Evolutionary conservation across 2,329 filamentous ascomycete species (phyloP), one percentile per base, ranked within the genome.

Genomic region (Aspergillus nomiae): DNA sequence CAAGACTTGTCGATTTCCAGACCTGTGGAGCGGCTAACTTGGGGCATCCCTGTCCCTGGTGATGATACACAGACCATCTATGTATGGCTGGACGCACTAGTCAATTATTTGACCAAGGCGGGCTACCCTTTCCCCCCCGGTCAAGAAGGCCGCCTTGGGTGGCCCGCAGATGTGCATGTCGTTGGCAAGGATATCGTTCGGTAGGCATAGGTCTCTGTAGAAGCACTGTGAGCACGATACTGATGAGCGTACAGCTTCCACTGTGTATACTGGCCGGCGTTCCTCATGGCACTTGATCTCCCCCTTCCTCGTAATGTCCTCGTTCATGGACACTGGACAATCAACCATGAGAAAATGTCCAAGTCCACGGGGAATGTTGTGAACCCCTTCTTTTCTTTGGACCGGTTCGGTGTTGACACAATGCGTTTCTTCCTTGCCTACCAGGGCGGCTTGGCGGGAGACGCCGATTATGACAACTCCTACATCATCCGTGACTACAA

Each of bases 221-320:
- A 51, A 51, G 21, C 14, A 34, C 30, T 30, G 45, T 32, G 32
- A 9, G 46, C 62, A 36, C 57, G 59, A 66, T 53, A 67, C 65
- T 73, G 63, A 73, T 58, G 55, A 62, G 26, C 28, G 38, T 16
- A 7, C 61, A 82, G 84, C 21, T 99, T 99, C 78, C 96, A 99
- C 76, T 94, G 92, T 77, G 89, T 99, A 55, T 99, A 99, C 82
- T 99, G 96, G 95, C 95, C 95, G 0, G 95, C 95, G 4, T 90
- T 99, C 70, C 87, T 99, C 19, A 90, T 99, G 85, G 94, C 95
- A 1, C 82, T 97, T 16, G 89, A 89, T 58, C 83, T 98, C 5
- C 90, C 92, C 1, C 82, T 91, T 0, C 92, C 95, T 0, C 90
- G 89, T 72, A 88, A 89, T 66, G 86, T 99, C 36, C 82, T 99